Evolutionary conservation across 352 stramenopile genomes (phyloP), one percentile per base, ranked within the genome.

Genomic region (Peronospora belbahrii): DNA sequence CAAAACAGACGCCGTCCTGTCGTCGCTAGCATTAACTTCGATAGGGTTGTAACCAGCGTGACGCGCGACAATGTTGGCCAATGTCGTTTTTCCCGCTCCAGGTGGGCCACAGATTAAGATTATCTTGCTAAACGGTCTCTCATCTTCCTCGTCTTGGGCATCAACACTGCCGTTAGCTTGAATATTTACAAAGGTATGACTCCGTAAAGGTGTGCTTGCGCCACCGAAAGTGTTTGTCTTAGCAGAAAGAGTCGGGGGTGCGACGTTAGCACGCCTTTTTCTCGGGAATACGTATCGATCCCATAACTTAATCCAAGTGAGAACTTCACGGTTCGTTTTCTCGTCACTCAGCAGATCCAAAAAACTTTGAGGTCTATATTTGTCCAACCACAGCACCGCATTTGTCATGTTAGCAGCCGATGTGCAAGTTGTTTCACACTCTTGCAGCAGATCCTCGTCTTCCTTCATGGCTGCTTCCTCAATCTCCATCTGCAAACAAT

Each of bases 11-110:
- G 83, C 87, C 0, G 94, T 97, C 47, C 96, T 78, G 62, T 99
- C 96, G 66, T 99, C 96, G 25, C 88, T 98, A 25, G 95, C 96
- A 69, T 99, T 99, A 6, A 99, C 75, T 70, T 99, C 96, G 32
- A 98, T 83, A 0, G 92, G 84, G 35, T 96, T 91, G 72, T 98
- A 99, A 4, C 96, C 96, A n/a, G 88, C 88, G 58, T 98, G 92
- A 24, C 71, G 72, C 6, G 95, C 96, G 14, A 97, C 74, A 35
- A 99, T 95, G 51, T 98, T 96, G 6, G 95, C 96, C 32, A 99
- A 65, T 9, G 95, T 99, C 2, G 94, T 98, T 66, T 99, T 99
- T 11, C 94, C 94, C 0, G 88, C 76, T 35, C 94, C 93, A 10
- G 94, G 88, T 5, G 90, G 86, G 8, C 95, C 95, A 54, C 83